phyloP scores from a whole-genome alignment of 345 rosid genomes.

The Camelina laxa region DNA sequence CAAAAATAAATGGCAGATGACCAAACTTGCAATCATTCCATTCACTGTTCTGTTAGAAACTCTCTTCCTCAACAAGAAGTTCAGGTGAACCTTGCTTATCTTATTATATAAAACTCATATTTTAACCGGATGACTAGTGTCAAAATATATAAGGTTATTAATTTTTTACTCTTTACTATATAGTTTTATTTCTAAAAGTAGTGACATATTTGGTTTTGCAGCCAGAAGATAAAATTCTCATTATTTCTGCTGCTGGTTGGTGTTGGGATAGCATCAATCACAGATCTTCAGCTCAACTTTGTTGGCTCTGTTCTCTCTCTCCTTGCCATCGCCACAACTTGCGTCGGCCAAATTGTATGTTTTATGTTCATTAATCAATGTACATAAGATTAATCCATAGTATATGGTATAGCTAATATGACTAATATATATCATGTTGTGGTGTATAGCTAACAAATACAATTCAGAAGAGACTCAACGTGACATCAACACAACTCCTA shows the following conservation, averaged over 20 bases:
- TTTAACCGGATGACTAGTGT: neutral
- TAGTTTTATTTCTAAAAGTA: neutral
- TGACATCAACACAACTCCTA: conserved; percentile 91
- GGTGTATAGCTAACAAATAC: conserved; percentile 83
- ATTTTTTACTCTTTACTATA: neutral
- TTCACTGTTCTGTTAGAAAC: conserved; percentile 96
- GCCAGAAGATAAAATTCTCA: conserved; percentile 76
- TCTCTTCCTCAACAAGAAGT: conserved; percentile 82
- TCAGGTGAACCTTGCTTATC: conserved; percentile 58
- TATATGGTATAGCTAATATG: neutral
- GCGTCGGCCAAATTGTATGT: conserved; percentile 98
- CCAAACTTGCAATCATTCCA: conserved; percentile 97
- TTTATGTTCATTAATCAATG: conserved; percentile 9
- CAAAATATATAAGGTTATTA: neutral
- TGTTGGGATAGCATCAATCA: conserved; percentile 90
- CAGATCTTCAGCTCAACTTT: conserved; percentile 94
- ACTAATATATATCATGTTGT: conserved; percentile 1
- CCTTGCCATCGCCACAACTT: conserved; percentile 88
- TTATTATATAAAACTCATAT: neutral
- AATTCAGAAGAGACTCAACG: conserved; percentile 91
- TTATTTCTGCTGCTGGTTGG: conserved; percentile 74
- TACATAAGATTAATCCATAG: neutral
- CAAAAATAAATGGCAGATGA: conserved; percentile 68
- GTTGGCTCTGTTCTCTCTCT: conserved; percentile 79
- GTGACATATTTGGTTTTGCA: conserved; percentile 50